These are phyloP conservation scores for Thuidium tamariscinum DNA, from an alignment of 225 moss, liverwort and hornwort species.

Conservation along the genomic window DNA sequence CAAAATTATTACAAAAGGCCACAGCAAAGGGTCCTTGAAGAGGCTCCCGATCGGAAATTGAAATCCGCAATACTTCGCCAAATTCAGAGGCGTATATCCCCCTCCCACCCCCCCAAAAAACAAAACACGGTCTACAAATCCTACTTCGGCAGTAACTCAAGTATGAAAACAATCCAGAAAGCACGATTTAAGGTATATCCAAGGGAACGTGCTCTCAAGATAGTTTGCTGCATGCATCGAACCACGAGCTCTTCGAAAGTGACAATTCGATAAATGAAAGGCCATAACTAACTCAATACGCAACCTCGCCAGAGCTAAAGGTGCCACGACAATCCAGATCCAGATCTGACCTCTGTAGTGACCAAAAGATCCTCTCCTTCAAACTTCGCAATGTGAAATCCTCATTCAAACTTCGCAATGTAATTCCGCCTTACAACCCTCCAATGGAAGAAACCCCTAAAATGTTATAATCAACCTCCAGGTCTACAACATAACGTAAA, in stretches of 20 bases:
- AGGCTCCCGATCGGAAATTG: background rate
- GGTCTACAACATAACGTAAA: background rate
- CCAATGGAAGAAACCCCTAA: background rate
- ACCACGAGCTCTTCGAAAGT: background rate
- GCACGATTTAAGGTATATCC: background rate
- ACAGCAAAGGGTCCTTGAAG: background rate
- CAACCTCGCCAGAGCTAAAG: constrained; percentile 3
- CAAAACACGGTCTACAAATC: background rate
- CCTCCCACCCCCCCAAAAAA: too few relatives aligned
- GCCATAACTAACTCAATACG: background rate
- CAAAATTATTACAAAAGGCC: too few relatives aligned
- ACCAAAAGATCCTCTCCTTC: background rate
- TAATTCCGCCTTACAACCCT: background rate
- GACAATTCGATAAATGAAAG: constrained; percentile 5
- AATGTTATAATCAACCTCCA: background rate
- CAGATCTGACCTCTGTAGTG: constrained; percentile 13
- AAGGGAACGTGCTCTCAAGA: background rate
- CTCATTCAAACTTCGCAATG: background rate
- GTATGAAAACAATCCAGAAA: background rate
- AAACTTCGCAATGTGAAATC: background rate
- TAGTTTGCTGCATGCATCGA: background rate
- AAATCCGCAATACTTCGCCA: background rate
- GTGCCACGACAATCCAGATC: background rate
- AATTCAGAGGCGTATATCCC: background rate
- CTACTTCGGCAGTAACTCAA: background rate